Evolutionary conservation across 192 early-diverging fungal species (phyloP).

Genomic region (Podila epigama): DNA sequence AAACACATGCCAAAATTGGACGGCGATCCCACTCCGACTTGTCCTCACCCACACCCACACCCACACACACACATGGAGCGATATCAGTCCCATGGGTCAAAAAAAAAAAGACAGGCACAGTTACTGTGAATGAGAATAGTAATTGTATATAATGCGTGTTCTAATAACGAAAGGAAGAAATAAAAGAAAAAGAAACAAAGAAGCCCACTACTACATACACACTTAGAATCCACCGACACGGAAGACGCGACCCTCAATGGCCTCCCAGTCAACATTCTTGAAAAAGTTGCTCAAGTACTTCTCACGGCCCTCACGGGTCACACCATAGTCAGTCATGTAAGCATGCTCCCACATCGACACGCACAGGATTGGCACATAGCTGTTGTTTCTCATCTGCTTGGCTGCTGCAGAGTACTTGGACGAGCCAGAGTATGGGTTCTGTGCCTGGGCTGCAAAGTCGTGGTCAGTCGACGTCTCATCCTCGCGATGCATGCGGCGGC

Average conservation of each 20-base stretch:
- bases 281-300: slow-evolving; percentile 49
- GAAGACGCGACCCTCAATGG: slow-evolving; percentile 41
- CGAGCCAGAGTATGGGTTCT: slow-evolving; percentile 38
- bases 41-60: too few relatives aligned
- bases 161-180: not conserved
- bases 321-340: slow-evolving; percentile 51
- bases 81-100: too few relatives aligned
- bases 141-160: too few relatives aligned
- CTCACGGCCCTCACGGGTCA: slow-evolving; percentile 44
- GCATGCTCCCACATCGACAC: slow-evolving; percentile 57
- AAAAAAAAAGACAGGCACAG: too few relatives aligned
- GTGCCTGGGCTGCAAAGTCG: slow-evolving; percentile 23
- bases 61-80: too few relatives aligned
- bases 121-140: too few relatives aligned
- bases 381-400: slow-evolving; percentile 41
- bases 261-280: slow-evolving; percentile 48
- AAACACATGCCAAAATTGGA: too few relatives aligned
- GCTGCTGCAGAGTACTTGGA: slow-evolving; percentile 44
- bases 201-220: too few relatives aligned
- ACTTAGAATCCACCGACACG: slow-evolving; percentile 35
- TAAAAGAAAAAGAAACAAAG: not conserved
- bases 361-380: slow-evolving; percentile 49
- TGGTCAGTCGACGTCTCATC: slow-evolving; percentile 32
- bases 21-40: too few relatives aligned
- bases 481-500: slow-evolving; percentile 39